These are phyloP conservation scores for Fusarium sambucinum DNA, from an alignment of 2,329 filamentous ascomycete species.

Conservation along the genomic window DNA sequence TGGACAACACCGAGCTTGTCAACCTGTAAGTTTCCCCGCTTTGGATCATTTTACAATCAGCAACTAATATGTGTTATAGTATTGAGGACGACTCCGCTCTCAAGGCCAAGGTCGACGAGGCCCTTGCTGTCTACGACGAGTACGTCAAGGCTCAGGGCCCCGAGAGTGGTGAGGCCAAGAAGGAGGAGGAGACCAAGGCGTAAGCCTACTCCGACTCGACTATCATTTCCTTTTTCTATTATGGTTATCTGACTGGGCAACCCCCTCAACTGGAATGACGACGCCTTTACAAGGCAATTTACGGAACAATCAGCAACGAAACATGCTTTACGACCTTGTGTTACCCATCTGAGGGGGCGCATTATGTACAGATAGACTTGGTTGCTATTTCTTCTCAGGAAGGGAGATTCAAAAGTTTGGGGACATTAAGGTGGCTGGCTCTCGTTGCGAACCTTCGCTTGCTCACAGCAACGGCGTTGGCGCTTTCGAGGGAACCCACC, in stretches of 20 bases:
- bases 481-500: constrained; percentile 48
- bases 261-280: constrained; percentile 45
- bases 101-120: constrained; percentile 96
- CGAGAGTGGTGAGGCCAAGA: constrained; percentile 58
- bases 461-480: constrained; percentile 39
- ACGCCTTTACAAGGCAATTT: constrained; percentile 40
- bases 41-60: constrained; percentile 36
- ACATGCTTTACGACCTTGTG: constrained; percentile 48
- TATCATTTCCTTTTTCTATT: constrained; percentile 49
- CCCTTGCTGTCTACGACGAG: constrained; percentile 96
- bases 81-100: constrained; percentile 91
- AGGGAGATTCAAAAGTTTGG: constrained; percentile 54
- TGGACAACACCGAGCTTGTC: constrained; percentile 96
- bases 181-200: constrained; percentile 63
- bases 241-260: constrained; percentile 48
- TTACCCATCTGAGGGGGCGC: constrained; percentile 46
- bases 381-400: constrained; percentile 56
- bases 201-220: constrained; percentile 45
- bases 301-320: constrained; percentile 47
- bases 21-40: constrained; percentile 80
- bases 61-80: constrained; percentile 59
- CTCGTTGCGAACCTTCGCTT: constrained; percentile 41
- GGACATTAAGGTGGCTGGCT: constrained; percentile 49
- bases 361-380: constrained; percentile 59
- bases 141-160: constrained; percentile 88